Conservation (phyloP, 2,329 filamentous ascomycete species). For the Leptographium lundbergii region DNA sequence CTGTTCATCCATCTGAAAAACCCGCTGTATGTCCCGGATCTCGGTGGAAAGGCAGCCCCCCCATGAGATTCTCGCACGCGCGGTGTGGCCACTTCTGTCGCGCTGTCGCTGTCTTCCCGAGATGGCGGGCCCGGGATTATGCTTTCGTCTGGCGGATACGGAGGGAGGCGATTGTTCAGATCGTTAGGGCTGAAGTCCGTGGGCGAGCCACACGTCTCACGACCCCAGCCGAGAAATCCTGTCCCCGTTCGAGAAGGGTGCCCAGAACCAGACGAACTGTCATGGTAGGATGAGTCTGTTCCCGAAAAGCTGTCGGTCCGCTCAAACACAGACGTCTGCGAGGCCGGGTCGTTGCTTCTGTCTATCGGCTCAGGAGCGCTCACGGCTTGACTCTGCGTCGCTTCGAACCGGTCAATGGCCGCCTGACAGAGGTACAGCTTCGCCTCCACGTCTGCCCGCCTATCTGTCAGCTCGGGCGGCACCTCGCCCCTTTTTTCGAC, state of each 20-base stretch:
- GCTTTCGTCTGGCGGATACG: slow-evolving; percentile 2
- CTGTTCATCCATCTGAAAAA: too few relatives aligned
- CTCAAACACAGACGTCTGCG: slow-evolving; percentile 36
- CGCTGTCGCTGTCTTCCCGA: slow-evolving; percentile 3
- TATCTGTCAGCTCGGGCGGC: slow-evolving; percentile 5
- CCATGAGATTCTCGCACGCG: background rate
- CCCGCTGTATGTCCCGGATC: background rate
- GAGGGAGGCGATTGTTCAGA: slow-evolving; percentile 21
- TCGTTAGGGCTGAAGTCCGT: background rate
- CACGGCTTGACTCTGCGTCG: slow-evolving; percentile 25
- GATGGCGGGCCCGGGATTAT: slow-evolving; percentile 14
- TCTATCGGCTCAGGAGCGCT: slow-evolving; percentile 15
- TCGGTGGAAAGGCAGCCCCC: too few relatives aligned
- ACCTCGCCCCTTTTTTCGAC: slow-evolving; percentile 19
- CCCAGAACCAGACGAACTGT: slow-evolving; percentile 11
- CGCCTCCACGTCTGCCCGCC: background rate
- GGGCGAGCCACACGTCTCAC: background rate
- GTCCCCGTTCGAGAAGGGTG: background rate
- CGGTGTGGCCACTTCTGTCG: slow-evolving; percentile 4
- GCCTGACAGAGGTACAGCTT: slow-evolving; percentile 18
- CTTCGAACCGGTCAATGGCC: slow-evolving; percentile 28
- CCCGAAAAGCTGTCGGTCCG: slow-evolving; percentile 35
- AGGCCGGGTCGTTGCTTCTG: slow-evolving; percentile 14
- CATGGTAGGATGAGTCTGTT: slow-evolving; percentile 26
- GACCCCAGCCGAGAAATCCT: background rate